phyloP scores from a whole-genome alignment of 106 monocot species.

The Allium sativum region DNA sequence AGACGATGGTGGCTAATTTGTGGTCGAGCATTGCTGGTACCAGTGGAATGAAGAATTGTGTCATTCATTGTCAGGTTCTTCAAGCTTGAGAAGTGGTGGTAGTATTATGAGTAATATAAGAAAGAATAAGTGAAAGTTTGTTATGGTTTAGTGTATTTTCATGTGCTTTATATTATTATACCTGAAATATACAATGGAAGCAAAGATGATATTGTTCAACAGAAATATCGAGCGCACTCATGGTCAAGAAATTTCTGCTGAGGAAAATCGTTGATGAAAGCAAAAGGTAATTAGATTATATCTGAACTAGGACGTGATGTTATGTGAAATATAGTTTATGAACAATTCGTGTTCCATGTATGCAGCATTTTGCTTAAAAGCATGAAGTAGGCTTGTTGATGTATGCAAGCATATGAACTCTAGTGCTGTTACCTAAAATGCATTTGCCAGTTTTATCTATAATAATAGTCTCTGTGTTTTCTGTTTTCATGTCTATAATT shows the following conservation, averaged over 20 bases:
- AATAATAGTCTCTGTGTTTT: too few relatives aligned
- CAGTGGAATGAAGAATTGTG: constrained; percentile 28
- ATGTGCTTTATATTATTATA: constrained; percentile 4
- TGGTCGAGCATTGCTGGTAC: constrained; percentile 48
- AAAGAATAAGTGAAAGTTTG: not conserved
- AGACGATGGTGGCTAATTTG: constrained; percentile 36
- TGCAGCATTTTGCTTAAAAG: constrained; percentile 1
- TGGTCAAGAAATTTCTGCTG: not conserved
- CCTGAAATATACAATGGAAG: not conserved
- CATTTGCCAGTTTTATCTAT: too few relatives aligned
- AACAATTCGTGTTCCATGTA: not conserved
- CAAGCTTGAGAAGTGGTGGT: constrained; percentile 21
- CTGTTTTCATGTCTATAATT: too few relatives aligned
- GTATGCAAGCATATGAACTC: too few relatives aligned
- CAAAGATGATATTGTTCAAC: not conserved
- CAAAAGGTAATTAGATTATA: not conserved
- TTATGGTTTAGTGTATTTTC: not conserved
- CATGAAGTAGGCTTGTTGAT: not conserved
- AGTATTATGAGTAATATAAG: not conserved
- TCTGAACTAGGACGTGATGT: not conserved
- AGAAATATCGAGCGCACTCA: too few relatives aligned
- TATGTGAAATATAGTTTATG: not conserved
- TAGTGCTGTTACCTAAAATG: too few relatives aligned
- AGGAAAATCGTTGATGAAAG: not conserved
- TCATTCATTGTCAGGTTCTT: constrained; percentile 56